Evolutionary conservation across 345 rosid genomes (phyloP).

Genomic region (Aquilaria sinensis): DNA sequence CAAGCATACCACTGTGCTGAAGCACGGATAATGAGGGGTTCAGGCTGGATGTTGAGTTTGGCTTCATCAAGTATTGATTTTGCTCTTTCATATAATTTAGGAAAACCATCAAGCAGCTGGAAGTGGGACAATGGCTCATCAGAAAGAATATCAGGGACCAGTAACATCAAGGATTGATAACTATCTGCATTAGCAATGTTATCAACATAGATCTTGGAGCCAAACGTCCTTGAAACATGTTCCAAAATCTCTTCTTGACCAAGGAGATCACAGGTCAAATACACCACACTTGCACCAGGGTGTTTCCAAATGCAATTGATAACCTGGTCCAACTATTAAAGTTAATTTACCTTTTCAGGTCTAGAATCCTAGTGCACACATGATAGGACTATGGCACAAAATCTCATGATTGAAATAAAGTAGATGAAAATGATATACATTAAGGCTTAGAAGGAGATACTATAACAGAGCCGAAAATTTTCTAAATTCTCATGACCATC

Average conservation of each 20-base stretch:
- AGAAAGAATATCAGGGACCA: constrained; percentile 54
- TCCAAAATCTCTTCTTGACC: constrained; percentile 81
- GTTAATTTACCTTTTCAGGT: too few relatives aligned
- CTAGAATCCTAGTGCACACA: neutral
- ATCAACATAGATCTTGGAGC: constrained; percentile 74
- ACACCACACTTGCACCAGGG: constrained; percentile 53
- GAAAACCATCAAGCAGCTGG: constrained; percentile 64
- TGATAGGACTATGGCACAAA: neutral
- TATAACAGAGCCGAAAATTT: too few relatives aligned
- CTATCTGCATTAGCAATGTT: constrained; percentile 41
- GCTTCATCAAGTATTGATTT: constrained; percentile 62
- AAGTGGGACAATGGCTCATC: constrained; percentile 68
- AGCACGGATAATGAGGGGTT: constrained; percentile 77
- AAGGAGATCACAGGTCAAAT: constrained; percentile 68
- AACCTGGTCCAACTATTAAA: constrained; percentile 40
- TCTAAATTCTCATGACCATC: too few relatives aligned
- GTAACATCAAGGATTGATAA: constrained; percentile 37
- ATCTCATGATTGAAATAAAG: too few relatives aligned
- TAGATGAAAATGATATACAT: too few relatives aligned
- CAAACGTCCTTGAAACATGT: constrained; percentile 55
- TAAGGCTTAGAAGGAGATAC: too few relatives aligned
- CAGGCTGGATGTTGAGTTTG: constrained; percentile 38
- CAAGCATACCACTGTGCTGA: constrained; percentile 89
- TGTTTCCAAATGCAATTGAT: constrained; percentile 85
- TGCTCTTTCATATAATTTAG: constrained; percentile 66